phyloP scores from a whole-genome alignment of 805 yeast species.

The Wickerhamiella lipophila region DNA sequence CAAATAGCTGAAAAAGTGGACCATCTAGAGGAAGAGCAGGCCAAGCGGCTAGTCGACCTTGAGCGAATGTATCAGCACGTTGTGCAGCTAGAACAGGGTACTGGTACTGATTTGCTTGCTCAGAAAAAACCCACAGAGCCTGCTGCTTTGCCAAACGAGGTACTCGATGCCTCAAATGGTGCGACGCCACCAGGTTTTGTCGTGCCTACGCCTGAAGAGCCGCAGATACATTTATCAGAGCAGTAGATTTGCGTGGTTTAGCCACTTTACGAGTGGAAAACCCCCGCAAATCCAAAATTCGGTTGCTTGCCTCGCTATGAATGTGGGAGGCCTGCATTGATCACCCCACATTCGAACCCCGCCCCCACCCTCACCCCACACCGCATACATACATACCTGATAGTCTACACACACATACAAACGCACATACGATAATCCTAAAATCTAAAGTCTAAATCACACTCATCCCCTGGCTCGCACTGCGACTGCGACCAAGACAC shows the following conservation, averaged over 20 bases:
- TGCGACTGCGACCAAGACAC: neutral
- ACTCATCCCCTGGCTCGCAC: neutral
- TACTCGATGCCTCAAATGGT: neutral
- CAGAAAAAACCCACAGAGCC: neutral
- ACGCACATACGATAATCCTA: too few relatives aligned
- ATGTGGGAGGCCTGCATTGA: neutral
- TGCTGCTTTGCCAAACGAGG: neutral
- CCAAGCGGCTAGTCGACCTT: constrained; percentile 1
- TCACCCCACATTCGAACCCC: constrained; percentile 2
- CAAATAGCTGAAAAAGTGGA: constrained; percentile 1
- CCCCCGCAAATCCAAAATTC: too few relatives aligned
- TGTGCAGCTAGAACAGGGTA: neutral
- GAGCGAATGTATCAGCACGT: neutral
- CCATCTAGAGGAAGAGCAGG: neutral
- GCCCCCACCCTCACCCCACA: too few relatives aligned
- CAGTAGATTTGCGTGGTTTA: neutral
- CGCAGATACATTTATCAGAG: neutral
- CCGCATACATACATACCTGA: too few relatives aligned
- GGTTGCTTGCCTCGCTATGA: too few relatives aligned
- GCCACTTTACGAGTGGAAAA: too few relatives aligned
- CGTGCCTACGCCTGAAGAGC: constrained; percentile 1
- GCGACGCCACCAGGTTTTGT: neutral
- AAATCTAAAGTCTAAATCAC: too few relatives aligned
- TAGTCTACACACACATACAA: too few relatives aligned
- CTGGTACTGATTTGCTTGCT: neutral